Base-by-base conservation (phyloP, 176 grass and related monocot species). In the Thinopyrum elongatum region DNA sequence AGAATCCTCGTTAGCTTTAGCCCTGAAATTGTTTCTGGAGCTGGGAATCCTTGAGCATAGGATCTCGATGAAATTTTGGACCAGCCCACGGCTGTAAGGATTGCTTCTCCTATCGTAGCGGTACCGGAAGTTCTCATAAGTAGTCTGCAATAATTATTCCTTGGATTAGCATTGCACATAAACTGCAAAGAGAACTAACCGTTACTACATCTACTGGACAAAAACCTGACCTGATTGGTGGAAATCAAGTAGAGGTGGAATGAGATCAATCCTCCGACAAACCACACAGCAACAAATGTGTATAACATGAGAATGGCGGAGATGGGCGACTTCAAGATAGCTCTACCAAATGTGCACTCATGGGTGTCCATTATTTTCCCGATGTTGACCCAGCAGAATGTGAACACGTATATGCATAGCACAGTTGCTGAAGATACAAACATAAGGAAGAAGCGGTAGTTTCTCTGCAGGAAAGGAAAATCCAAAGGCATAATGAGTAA, bases 51-150 rank as follows among this genome's bases (percentile, higher is more conserved):
- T 95, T 71, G 93, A 95, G 82, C 92, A 95, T 46, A 98, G 74
- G 66, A 92, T 61, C 41, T 98, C 91, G 2, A 85, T 26, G 69
- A 98, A 80, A 62, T 98, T 98, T 58, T 51, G 76, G 6, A 51
- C 30, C 27, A 87, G 74, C 19, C 96, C 96, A 36, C 26, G 91
- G 89, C 95, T 95, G 81, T 95, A 94, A 78, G 93, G 96, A 74
- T 98, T 98, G 36, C 70, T 89, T 87, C 92, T 98, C 51, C 75
- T 76, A 70, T 94, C 84, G 5, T 98, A 95, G 16, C 49, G 88
- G 81, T 94, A 94, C 72, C 96, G 83, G 68, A 98, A 95, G 82
- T 98, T 98, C 90, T 98, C 96, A n/a, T 95, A 94, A 26, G 96
- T 98, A 13, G 96, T 98, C 96, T 98, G 90, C 70, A 91, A 81